phyloP scores from a whole-genome alignment of 306 rosid species.

The Glycine latifolia region DNA sequence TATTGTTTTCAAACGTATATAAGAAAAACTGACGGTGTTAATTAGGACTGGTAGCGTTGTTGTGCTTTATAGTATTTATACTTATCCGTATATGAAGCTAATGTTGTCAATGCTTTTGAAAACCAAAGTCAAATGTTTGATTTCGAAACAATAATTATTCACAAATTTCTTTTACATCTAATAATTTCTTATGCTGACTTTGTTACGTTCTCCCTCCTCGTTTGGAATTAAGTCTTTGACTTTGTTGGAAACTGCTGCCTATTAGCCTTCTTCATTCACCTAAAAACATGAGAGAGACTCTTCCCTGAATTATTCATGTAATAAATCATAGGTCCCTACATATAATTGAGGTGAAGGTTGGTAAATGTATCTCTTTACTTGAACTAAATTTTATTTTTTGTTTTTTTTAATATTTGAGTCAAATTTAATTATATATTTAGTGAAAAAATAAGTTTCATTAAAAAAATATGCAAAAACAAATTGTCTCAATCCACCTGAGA shows the following conservation, averaged over 20 bases:
- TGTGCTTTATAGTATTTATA: not conserved
- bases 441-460: not conserved
- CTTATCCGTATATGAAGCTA: not conserved
- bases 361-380: not conserved
- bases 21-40: not conserved
- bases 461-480: not conserved
- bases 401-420: not conserved
- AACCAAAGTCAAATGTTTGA: conserved; percentile 14
- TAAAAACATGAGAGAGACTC: not conserved
- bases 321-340: not conserved
- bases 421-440: not conserved
- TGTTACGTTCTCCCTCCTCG: not conserved
- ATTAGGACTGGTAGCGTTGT: not conserved
- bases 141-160: not conserved
- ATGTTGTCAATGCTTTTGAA: conserved; percentile 8
- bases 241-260: not conserved
- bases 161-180: conserved; percentile 12
- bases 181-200: not conserved
- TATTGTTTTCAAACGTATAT: not conserved
- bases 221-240: not conserved
- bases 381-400: not conserved
- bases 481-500: too few species aligned
- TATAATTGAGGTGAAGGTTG: not conserved
- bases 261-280: not conserved
- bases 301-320: not conserved